Conservation (phyloP, 441 rosid genomes). For the Aquilaria agallochum region DNA sequence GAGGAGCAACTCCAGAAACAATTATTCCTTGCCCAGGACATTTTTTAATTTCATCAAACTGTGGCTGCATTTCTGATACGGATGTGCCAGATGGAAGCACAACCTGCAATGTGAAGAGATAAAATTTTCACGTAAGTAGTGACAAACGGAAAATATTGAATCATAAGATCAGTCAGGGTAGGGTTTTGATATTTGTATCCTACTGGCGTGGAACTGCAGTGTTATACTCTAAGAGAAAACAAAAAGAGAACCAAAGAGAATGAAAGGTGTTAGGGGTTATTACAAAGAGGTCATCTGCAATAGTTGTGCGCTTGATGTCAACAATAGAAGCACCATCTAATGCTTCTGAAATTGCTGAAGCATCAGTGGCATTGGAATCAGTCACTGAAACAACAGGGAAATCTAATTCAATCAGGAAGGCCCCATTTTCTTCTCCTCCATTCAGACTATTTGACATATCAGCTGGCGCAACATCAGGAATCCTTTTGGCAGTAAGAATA, state of each 20-base stretch:
- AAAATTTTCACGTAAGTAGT: background rate
- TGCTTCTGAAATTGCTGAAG: constrained; percentile 38
- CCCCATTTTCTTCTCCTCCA: constrained; percentile 20
- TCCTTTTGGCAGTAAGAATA: constrained; percentile 53
- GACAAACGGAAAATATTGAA: background rate
- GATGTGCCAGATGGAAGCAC: constrained; percentile 58
- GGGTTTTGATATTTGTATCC: too few species aligned
- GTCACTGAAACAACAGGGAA: constrained; percentile 37
- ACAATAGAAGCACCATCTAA: constrained; percentile 44
- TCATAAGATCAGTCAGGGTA: background rate
- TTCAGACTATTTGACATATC: constrained; percentile 14
- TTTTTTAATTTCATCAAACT: constrained; percentile 40
- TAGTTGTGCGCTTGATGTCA: constrained; percentile 49
- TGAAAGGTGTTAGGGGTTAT: constrained; percentile 7
- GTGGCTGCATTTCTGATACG: constrained; percentile 48
- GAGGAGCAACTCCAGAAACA: constrained; percentile 48
- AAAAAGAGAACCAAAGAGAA: background rate
- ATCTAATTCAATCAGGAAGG: constrained; percentile 48
- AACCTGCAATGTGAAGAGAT: constrained; percentile 33
- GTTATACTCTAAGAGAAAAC: background rate
- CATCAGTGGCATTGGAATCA: constrained; percentile 32
- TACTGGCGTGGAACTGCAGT: too few species aligned
- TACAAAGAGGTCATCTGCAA: constrained; percentile 40
- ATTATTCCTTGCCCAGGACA: constrained; percentile 58
- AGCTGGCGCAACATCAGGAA: constrained; percentile 18